phyloP scores from a whole-genome alignment of 257 asterid species.

The Solanum paucissectum region DNA sequence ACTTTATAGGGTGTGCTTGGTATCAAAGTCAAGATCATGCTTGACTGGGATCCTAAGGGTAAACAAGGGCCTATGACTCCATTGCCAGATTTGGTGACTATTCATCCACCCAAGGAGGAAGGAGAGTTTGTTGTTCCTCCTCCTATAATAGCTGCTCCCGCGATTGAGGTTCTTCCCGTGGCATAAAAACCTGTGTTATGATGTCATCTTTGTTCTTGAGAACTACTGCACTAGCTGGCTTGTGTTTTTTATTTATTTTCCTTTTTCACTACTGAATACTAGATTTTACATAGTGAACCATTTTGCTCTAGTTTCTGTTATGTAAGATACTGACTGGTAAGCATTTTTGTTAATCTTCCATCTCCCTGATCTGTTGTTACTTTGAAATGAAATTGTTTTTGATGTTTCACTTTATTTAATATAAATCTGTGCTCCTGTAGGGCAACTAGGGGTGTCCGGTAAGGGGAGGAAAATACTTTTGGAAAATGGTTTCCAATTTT shows the following conservation, averaged over 20 bases:
- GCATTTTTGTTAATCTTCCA: background rate
- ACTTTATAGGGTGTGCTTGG: background rate
- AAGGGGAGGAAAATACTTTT: background rate
- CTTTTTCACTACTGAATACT: background rate
- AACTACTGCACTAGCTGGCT: background rate
- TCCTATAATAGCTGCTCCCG: slow-evolving; percentile 6
- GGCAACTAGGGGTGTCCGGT: background rate
- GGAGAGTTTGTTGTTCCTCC: slow-evolving; percentile 17
- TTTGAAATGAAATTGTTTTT: background rate
- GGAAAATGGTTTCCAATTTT: background rate
- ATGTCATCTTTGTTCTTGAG: background rate
- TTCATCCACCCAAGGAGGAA: slow-evolving; percentile 52
- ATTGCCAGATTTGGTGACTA: background rate
- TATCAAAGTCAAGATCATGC: slow-evolving; percentile 5
- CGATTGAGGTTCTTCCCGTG: slow-evolving; percentile 2
- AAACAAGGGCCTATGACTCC: slow-evolving; percentile 3
- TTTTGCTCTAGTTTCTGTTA: background rate
- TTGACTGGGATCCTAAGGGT: slow-evolving; percentile 3
- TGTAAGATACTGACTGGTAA: background rate
- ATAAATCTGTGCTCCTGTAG: background rate
- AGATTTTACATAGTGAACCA: background rate
- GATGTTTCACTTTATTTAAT: background rate
- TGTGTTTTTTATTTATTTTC: background rate
- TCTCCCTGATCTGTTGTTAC: background rate
- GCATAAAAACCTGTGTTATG: background rate